phyloP scores from a whole-genome alignment of 306 rosid species.

The Canavalia ensiformis region DNA sequence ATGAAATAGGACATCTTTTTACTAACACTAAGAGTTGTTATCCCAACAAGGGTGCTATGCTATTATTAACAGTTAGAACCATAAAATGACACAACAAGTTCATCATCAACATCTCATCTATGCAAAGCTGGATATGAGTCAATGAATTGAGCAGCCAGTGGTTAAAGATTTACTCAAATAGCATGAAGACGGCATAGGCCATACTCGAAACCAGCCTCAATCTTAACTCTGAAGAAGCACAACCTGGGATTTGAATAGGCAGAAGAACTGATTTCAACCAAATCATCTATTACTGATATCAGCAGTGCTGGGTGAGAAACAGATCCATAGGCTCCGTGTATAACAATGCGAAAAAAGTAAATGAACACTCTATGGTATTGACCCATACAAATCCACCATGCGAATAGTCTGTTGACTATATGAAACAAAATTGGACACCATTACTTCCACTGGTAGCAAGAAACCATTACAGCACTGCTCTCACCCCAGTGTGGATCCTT shows the following conservation, averaged over 20 bases:
- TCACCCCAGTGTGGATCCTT: slow-evolving; percentile 11
- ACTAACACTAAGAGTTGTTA: slow-evolving; percentile 7
- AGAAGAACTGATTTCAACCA: slow-evolving; percentile 31
- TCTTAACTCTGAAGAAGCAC: slow-evolving; percentile 13
- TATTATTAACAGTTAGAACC: slow-evolving; percentile 21
- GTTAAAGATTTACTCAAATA: slow-evolving; percentile 38
- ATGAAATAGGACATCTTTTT: slow-evolving; percentile 29
- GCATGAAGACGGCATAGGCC: not conserved
- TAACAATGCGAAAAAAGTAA: slow-evolving; percentile 23
- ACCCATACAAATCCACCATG: slow-evolving; percentile 30
- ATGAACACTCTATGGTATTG: slow-evolving; percentile 26
- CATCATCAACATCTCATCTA: slow-evolving; percentile 13
- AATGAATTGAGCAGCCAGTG: slow-evolving; percentile 27
- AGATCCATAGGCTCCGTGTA: slow-evolving; percentile 33
- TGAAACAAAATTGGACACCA: slow-evolving; percentile 33
- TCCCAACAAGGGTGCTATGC: slow-evolving; percentile 33
- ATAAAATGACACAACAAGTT: slow-evolving; percentile 27
- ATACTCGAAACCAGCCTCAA: slow-evolving; percentile 18
- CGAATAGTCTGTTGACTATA: slow-evolving; percentile 22
- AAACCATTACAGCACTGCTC: slow-evolving; percentile 27
- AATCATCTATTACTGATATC: slow-evolving; percentile 24
- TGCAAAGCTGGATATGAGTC: slow-evolving; percentile 27
- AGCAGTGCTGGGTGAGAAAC: slow-evolving; percentile 13
- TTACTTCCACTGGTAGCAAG: slow-evolving; percentile 38
- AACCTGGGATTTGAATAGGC: slow-evolving; percentile 23